Conservation (phyloP, 2,329 filamentous ascomycete genomes). For the Sporothrix pallida region DNA sequence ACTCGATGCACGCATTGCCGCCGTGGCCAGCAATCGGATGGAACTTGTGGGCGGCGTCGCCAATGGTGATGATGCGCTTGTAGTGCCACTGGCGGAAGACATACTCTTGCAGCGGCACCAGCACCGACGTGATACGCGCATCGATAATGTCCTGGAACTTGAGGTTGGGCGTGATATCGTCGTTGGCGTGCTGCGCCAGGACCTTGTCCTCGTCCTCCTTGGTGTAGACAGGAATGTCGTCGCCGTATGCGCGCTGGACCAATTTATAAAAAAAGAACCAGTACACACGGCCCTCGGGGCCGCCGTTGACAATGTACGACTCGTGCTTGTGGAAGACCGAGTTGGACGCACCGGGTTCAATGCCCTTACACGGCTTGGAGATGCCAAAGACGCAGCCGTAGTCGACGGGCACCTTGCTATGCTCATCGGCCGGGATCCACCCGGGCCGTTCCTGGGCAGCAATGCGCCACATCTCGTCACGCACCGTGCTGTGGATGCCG, state of each 20-base stretch:
- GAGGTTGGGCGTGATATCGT: conserved; percentile 33
- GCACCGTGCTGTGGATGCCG: conserved; percentile 47
- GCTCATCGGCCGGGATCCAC: conserved; percentile 33
- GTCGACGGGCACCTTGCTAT: conserved; percentile 29
- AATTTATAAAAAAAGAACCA: conserved; percentile 38
- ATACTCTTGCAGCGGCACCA: conserved; percentile 46
- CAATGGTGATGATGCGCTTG: conserved; percentile 43
- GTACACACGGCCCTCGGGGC: conserved; percentile 37
- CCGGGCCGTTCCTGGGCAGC: conserved; percentile 31
- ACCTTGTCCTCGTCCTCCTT: conserved; percentile 35
- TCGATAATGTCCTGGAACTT: conserved; percentile 36
- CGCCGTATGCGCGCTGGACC: conserved; percentile 29
- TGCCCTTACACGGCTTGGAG: conserved; percentile 31
- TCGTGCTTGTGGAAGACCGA: conserved; percentile 26
- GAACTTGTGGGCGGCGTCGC: conserved; percentile 46
- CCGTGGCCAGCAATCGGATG: conserved; percentile 41
- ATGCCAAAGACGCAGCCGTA: conserved; percentile 39
- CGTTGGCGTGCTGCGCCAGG: conserved; percentile 14
- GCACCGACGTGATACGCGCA: conserved; percentile 38
- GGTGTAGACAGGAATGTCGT: conserved; percentile 36
- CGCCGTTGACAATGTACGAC: conserved; percentile 36
- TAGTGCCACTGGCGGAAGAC: conserved; percentile 47
- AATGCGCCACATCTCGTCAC: conserved; percentile 35
- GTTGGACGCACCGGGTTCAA: conserved; percentile 29
- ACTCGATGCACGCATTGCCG: conserved; percentile 42